Evolutionary conservation across 1,284 basidiomycete genomes (phyloP), one percentile per base, ranked within the genome.

Genomic region (Porodaedalea pini): DNA sequence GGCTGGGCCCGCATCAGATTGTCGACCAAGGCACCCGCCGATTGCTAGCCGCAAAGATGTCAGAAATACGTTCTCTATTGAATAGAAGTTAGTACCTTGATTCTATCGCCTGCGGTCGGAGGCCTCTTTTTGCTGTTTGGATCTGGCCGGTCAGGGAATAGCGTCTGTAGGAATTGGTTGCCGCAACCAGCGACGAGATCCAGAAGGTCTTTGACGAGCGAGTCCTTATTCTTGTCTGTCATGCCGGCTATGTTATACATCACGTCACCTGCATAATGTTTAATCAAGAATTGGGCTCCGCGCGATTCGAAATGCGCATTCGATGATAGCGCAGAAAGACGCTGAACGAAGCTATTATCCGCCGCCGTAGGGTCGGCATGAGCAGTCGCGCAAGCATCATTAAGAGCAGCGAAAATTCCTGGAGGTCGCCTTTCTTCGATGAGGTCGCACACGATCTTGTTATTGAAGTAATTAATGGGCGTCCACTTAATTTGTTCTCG

Each of bases 141-240:
- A 70, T 99, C 97, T 2, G 94, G 91, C 27, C 94, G 85, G 65
- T 99, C 96, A 0, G 93, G 92, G 80, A 99, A 99, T 21, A 99
- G 73, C 0, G 78, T 79, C 66, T 94, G 92, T 61, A 99, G 70
- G 79, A 99, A 98, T 50, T 79, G 73, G 69, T 97, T 94, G 27
- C 81, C 76, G 65, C 90, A 92, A 43, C 79, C 76, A 34, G 85
- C 90, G 58, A 99, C 80, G 47, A 99, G 82, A 67, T 98, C 94
- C 51, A 98, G 78, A 39, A 99, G 78, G 69, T 99, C 97, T 72
- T 98, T 98, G 70, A 94, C 81, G 31, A 99, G 80, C 4, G 93
- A 85, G 67, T 99, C 97, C 80, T 99, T 99, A 80, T 99, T 99
- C 83, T 99, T 99, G 75, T 99, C 97, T 15, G 97, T 99, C 97